Conservation (phyloP, 1,139 yeast genomes). For the Sugiyamaella pinicola region DNA sequence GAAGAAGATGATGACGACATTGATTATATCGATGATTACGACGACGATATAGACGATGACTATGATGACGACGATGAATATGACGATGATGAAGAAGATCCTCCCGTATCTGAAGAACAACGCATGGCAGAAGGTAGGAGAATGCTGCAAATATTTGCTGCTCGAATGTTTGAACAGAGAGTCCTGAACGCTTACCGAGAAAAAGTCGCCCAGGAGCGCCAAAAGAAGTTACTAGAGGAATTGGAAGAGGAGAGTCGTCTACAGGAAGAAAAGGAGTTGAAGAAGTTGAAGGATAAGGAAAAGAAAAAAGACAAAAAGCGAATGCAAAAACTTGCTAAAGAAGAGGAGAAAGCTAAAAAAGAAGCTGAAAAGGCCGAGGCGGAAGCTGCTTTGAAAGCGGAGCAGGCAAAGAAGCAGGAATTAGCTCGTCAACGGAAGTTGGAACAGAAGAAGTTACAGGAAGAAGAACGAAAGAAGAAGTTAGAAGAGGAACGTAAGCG, state of each 20-base stretch:
- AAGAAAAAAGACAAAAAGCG: conserved; percentile 78
- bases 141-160: conserved; percentile 73
- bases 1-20: conserved; percentile 40
- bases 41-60: conserved; percentile 33
- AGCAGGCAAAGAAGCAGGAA: conserved; percentile 56
- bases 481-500: conserved; percentile 43
- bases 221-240: conserved; percentile 71
- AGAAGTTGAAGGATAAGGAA: conserved; percentile 71
- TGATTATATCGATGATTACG: conserved; percentile 33
- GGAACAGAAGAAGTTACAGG: conserved; percentile 52
- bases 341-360: conserved; percentile 64
- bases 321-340: conserved; percentile 68
- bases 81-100: conserved; percentile 37
- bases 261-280: conserved; percentile 69
- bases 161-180: conserved; percentile 70
- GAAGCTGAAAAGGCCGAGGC: conserved; percentile 58
- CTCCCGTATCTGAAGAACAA: conserved; percentile 60
- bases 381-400: conserved; percentile 50
- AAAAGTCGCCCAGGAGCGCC: conserved; percentile 71
- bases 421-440: conserved; percentile 58
- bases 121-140: conserved; percentile 76
- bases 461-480: conserved; percentile 45
- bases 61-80: conserved; percentile 34
- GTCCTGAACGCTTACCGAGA: conserved; percentile 73
- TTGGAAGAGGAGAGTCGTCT: conserved; percentile 75